A percentile compares a stretch with the other conserved stretches of the same genome.
phyloP scores from a whole-genome alignment of 1,284 basidiomycete genomes.

The Tremellales sp. region DNA sequence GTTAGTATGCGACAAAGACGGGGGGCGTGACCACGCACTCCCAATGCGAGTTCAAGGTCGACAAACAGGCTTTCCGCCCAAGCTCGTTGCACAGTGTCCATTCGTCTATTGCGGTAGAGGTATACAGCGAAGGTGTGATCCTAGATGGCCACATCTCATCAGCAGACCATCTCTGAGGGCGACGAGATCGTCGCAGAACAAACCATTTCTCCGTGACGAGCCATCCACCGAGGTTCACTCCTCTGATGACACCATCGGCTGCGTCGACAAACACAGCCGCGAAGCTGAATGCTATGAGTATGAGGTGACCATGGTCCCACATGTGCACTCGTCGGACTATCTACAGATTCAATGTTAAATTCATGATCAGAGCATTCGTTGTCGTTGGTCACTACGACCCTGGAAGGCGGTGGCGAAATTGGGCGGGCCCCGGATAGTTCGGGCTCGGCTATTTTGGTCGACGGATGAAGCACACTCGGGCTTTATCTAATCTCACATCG shows the following conservation, averaged over 20 bases:
- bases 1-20: neutral
- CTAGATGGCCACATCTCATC: conserved; percentile 8
- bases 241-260: conserved; percentile 13
- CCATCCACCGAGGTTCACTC: conserved; percentile 32
- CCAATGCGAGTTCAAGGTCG: conserved; percentile 23
- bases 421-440: no score
- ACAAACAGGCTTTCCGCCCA: conserved; percentile 16
- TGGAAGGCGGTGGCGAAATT: no score
- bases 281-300: no score
- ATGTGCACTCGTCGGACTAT: no score
- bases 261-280: no score
- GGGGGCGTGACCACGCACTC: conserved; percentile 14
- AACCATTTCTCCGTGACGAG: conserved; percentile 26
- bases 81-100: conserved; percentile 25
- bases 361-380: no score
- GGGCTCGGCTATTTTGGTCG: no score
- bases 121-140: conserved; percentile 35
- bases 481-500: no score
- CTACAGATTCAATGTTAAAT: no score
- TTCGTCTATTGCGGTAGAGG: conserved; percentile 20
- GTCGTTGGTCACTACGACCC: no score
- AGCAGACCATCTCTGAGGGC: neutral
- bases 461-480: no score
- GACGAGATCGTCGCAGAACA: neutral
- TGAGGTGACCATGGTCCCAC: no score